A percentile compares a stretch with the other conserved stretches of the same genome.
phyloP scores from a whole-genome alignment of 345 rosid genomes.

The Hibiscus mutabilis region DNA sequence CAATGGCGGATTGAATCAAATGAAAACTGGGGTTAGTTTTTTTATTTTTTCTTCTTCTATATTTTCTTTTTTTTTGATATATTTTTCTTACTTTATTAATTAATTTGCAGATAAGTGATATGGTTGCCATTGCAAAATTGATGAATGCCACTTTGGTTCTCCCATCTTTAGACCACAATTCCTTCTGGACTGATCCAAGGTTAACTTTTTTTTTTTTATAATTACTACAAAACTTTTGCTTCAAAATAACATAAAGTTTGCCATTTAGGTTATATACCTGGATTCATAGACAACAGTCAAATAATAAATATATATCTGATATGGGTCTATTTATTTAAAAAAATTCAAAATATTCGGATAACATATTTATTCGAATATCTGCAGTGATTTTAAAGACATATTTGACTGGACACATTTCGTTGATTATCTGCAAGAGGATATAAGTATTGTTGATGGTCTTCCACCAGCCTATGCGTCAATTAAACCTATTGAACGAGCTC shows the following conservation, averaged over 20 bases:
- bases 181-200: conserved; percentile 83
- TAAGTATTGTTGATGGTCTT: conserved; percentile 43
- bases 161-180: conserved; percentile 56
- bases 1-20: conserved; percentile 85
- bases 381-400: conserved; percentile 59
- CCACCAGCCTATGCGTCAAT: conserved; percentile 32
- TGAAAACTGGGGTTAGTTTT: conserved; percentile 63
- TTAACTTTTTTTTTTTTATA: conserved; percentile 2
- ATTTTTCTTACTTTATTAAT: not conserved
- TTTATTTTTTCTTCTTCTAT: not conserved
- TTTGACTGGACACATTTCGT: conserved; percentile 65
- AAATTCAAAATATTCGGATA: not conserved
- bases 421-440: conserved; percentile 42
- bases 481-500: conserved; percentile 37
- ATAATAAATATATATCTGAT: no score
- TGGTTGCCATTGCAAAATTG: conserved; percentile 67
- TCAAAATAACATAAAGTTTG: not conserved
- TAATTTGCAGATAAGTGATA: conserved; percentile 49
- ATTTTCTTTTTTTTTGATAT: not conserved
- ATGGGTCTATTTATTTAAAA: no score
- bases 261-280: no score
- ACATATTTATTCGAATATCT: not conserved
- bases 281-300: no score
- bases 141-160: conserved; percentile 68
- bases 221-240: not conserved